Base-by-base conservation (phyloP, 192 early-diverging fungal genomes). In the Phycomyces blakesleeanus region DNA sequence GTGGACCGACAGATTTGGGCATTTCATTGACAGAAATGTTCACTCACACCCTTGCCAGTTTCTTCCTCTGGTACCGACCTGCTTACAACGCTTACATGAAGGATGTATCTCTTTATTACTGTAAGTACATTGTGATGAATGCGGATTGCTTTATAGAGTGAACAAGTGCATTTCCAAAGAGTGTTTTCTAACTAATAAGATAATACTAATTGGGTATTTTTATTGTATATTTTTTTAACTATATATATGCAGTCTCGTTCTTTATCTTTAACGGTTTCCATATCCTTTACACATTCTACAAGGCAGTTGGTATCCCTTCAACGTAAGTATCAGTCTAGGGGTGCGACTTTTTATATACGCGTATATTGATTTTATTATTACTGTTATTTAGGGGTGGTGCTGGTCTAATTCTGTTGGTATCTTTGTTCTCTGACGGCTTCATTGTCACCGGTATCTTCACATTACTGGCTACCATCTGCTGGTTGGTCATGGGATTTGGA, bases 61-160 rank as follows among this genome's bases (percentile, higher is more conserved):
- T 95, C 76, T 89, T 91, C 72, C 34, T 89, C 52, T 93, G 93
- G 93, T 95, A 95, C 73, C 84, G 91, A 11, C 93, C 93, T 24
- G 78, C 90, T 29, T 95, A 95, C 78, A 89, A 89, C 47, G 91
- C 91, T 41, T 95, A 89, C 68, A 85, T 88, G 84, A 91, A 89
- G 75, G 90, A 93, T 69, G 83, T 83, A 63, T 91, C 89, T 21
- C 80, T 95, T 59, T 95, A 91, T 75, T 93, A 89, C 68, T 91
- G 83, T 85, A 83, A 76, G 70, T 68, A 7, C 29, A n/a, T n/a
- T n/a, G n/a, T n/a, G n/a, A n/a, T 34, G 7, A 34, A 34, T 34
- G 29, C 29, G n/a, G n/a, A n/a, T n/a, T n/a, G n/a, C n/a, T n/a
- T n/a, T n/a, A n/a, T n/a, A n/a, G n/a, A n/a, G n/a, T n/a, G n/a